Base-by-base conservation (phyloP, 768 basidiomycete species). In the Lactarius hengduanensis region DNA sequence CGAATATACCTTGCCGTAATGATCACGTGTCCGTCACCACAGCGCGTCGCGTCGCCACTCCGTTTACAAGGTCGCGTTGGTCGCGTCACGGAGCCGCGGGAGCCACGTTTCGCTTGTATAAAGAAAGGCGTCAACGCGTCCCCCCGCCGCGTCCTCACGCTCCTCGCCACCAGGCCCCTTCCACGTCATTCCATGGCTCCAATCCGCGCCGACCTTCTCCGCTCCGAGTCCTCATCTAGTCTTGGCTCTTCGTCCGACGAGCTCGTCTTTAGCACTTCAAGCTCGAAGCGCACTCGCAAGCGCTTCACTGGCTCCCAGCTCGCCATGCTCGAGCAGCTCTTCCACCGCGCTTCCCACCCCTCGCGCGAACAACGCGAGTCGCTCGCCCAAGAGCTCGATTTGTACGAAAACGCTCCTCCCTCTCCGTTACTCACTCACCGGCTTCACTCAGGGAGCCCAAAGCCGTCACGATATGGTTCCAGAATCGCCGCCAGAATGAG, bases 401-500 rank as follows among this genome's bases (percentile, higher is more conserved):
- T 72, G 71, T 72, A 45, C 34, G 70, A 15, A 9, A 11, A 4
- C 15, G 3, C 3, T 20, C 26, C 8, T 36, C 8, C 9, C 11
- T 20, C 6, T 13, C 36, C 4, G 10, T 28, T 0, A 13, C 1
- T 4, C 18, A 4, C 26, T 26, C 26, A 53, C 38, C 8, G 18
- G 28, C 5, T 20, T 36, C 34, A 34, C 26, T 20, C 53, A 77
- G 76, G 69, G 72, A 73, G 26, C 56, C 69, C 38, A 73, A 76
- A 43, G 73, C 72, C 53, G 76, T 77, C 34, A 71, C 76, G 45
- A 74, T 77, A 38, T 77, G 76, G 76, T 76, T 77, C 68, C 76
- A 77, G 63, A 77, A 77, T 63, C 73, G 74, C 20, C 74, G 76
- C 16, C 76, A 77, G 70, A 69, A 71, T 36, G 69, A 71, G 56